Percentiles rank a stretch among this genome's conserved stretches.
Evolutionary conservation across 768 basidiomycete genomes (phyloP).

Genomic region (Hemileccinum impolitum): DNA sequence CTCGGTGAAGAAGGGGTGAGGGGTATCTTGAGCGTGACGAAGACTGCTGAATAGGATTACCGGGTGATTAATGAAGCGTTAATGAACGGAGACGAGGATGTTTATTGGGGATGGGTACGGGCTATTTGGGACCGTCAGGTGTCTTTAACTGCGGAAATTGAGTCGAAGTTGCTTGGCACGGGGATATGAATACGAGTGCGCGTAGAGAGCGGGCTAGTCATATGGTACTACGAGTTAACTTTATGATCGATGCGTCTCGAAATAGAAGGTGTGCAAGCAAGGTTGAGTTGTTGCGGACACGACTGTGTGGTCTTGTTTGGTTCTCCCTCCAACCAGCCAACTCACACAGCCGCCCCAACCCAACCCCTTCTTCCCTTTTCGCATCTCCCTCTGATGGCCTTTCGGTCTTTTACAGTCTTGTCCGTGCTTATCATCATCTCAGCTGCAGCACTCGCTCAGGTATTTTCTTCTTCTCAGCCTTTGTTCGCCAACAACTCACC

Average conservation of each 20-base stretch:
- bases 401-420: conserved; percentile 53
- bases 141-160: conserved; percentile 26
- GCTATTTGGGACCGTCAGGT: conserved; percentile 3
- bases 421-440: conserved; percentile 50
- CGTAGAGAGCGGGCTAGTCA: conserved; percentile 10
- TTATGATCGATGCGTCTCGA: conserved; percentile 17
- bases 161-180: conserved; percentile 11
- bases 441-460: conserved; percentile 52
- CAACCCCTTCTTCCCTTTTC: no score
- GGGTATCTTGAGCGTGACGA: conserved; percentile 60
- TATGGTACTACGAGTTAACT: conserved; percentile 16
- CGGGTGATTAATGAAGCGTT: conserved; percentile 24
- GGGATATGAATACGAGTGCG: conserved; percentile 15
- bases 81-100: conserved; percentile 22
- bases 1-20: conserved; percentile 35
- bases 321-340: no score
- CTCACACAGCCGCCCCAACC: no score
- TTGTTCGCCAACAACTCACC: background rate
- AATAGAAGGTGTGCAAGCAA: no score
- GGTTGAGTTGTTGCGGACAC: no score
- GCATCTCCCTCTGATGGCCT: conserved; percentile 32
- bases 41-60: conserved; percentile 32
- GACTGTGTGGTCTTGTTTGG: background rate
- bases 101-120: background rate
- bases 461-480: conserved; percentile 11